Percentiles rank a stretch among this genome's conserved stretches.
phyloP scores from a whole-genome alignment of 306 rosid species.

The Sicyos edulis region DNA sequence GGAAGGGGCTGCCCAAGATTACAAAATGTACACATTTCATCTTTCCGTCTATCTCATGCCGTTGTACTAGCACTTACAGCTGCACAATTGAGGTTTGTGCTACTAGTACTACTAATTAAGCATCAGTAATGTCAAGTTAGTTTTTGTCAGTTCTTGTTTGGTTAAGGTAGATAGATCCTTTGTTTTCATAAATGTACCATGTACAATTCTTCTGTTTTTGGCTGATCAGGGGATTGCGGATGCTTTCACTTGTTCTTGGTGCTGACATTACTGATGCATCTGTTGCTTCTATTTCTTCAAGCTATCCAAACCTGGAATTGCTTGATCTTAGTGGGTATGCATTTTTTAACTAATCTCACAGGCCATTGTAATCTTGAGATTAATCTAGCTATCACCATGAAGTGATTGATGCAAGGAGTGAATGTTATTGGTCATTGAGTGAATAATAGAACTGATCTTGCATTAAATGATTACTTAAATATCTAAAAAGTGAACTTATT shows the following conservation, averaged over 20 bases:
- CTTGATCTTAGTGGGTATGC: constrained; percentile 95
- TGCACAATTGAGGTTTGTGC: constrained; percentile 70
- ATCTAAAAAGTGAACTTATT: background rate
- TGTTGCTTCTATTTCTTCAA: constrained; percentile 88
- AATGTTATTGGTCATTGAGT: background rate
- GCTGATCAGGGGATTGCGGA: constrained; percentile 59
- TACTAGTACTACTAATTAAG: constrained; percentile 12
- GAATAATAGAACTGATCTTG: background rate
- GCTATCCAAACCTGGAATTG: constrained; percentile 71
- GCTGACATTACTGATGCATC: constrained; percentile 93
- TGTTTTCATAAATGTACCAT: background rate
- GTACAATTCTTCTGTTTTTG: background rate
- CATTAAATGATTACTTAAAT: background rate
- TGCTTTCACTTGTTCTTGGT: constrained; percentile 97
- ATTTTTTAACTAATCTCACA: constrained; percentile 9
- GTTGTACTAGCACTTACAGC: constrained; percentile 87
- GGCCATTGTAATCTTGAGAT: background rate
- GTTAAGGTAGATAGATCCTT: background rate
- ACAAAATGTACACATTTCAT: constrained; percentile 84
- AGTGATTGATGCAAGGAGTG: background rate
- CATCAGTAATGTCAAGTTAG: background rate
- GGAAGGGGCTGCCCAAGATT: constrained; percentile 76
- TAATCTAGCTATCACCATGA: background rate
- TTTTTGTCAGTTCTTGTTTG: background rate
- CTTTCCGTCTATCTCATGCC: constrained; percentile 72